Base-by-base conservation (phyloP, 2,329 filamentous ascomycete genomes). In the Clonostachys rosea region DNA sequence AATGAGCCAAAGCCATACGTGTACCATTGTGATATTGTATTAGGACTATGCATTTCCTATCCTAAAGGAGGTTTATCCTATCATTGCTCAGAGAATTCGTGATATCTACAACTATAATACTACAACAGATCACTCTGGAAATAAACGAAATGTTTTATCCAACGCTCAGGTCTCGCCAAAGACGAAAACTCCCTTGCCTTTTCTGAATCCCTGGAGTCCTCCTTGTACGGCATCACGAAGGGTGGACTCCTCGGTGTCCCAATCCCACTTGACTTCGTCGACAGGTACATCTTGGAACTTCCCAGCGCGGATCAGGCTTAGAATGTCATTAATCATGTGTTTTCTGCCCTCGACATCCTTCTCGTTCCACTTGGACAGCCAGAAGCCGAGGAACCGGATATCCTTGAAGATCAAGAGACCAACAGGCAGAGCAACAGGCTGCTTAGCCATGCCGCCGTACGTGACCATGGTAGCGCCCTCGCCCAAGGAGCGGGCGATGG, bases 331-430 rank as follows among this genome's bases (percentile, higher is more conserved):
- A n/a, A 97, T 84, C 41, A 90, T 95, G 60, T 77, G 79, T 62
- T 81, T 79, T 72, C 95, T 95, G 50, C 86, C 83, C 6, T 76
- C 74, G 0, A 84, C 79, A 56, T 96, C 78, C 52, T 76, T 71
- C 61, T 91, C 85, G 43, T 87, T 89, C 92, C 94, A 97, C 50
- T 78, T 83, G 61, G 87, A 94, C 20, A 97, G 83, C 94, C 94
- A 99, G 68, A 97, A 99, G 5, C 94, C 95, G 51, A 89, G 79
- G 60, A 96, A 95, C 45, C 81, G 78, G 45, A 97, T 76, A 57
- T 97, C 84, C 67, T 92, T 94, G 73, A 99, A 99, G 57, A 99
- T 99, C 50, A 97, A 73, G 55, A 95, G 74, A 0, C 87, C 88
- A 1, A 91, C 87, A 0, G 92, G 90, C 51, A 97, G 69, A 7